A percentile compares a stretch with the other conserved stretches of the same genome.
Conservation (phyloP, 345 rosid species). For the Psidium friedrichsthalianum region DNA sequence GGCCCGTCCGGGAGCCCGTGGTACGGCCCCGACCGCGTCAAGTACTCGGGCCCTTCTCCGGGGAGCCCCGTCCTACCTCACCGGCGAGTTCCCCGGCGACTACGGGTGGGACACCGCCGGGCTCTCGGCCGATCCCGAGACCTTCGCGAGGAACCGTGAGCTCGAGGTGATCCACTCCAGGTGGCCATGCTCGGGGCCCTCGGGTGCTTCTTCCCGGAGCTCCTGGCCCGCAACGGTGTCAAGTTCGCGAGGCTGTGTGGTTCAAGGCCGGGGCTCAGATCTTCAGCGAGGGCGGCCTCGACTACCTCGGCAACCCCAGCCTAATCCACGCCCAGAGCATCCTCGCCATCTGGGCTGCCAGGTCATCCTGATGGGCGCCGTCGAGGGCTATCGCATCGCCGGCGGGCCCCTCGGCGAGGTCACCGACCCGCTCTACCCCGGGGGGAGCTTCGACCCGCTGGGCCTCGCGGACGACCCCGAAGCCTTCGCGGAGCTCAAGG, state of each 20-base stretch:
- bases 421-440: conserved; percentile 8
- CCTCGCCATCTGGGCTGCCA: conserved; percentile 11
- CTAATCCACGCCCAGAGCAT: conserved; percentile 19
- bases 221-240: conserved; percentile 3
- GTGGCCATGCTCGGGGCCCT: conserved; percentile 17
- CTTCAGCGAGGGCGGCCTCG: conserved; percentile 9
- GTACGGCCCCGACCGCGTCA: conserved; percentile 5
- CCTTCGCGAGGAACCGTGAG: conserved; percentile 11
- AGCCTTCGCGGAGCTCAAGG: conserved; percentile 13
- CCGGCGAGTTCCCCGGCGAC: conserved; percentile 9
- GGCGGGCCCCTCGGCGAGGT: conserved; percentile 10
- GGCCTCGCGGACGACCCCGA: conserved; percentile 18
- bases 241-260: conserved; percentile 12
- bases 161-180: conserved; percentile 13
- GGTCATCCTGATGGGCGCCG: conserved; percentile 10
- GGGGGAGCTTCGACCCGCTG: conserved; percentile 16
- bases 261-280: conserved; percentile 9
- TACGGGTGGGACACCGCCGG: conserved; percentile 11
- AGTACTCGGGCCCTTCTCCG: conserved; percentile 12
- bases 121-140: conserved; percentile 6
- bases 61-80: conserved; percentile 6
- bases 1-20: conserved; percentile 12
- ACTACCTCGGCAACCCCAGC: conserved; percentile 13
- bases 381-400: conserved; percentile 2
- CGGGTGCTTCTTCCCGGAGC: conserved; percentile 8